Conservation (phyloP, 805 yeast genomes). For the Ogataea trehalophila region DNA sequence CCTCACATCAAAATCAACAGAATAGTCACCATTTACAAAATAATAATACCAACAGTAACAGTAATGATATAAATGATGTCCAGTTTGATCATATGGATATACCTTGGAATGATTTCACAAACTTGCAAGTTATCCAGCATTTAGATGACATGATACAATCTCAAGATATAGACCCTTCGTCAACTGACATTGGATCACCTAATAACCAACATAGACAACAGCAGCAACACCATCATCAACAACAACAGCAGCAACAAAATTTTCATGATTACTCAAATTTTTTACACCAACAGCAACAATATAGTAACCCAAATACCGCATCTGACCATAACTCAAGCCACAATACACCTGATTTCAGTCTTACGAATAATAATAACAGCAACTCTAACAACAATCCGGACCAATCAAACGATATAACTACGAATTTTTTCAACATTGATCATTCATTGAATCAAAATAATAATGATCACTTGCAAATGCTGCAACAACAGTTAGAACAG, state of each 20-base stretch:
- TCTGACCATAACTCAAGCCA: background rate
- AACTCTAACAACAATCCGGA: background rate
- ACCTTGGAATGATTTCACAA: constrained; percentile 22
- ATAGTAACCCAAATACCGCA: background rate
- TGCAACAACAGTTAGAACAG: constrained; percentile 1
- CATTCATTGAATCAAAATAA: constrained; percentile 1
- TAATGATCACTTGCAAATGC: background rate
- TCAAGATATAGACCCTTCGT: background rate
- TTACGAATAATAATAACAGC: background rate
- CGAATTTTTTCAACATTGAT: background rate
- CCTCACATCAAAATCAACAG: too few relatives aligned
- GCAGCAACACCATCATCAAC: constrained; percentile 2
- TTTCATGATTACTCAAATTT: background rate
- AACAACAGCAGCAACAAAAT: background rate
- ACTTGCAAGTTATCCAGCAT: constrained; percentile 19
- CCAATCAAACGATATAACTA: background rate
- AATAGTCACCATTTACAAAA: background rate
- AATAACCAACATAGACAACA: constrained; percentile 3
- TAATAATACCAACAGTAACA: background rate
- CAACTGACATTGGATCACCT: background rate
- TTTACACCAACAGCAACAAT: background rate
- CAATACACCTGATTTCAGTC: background rate
- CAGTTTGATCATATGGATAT: constrained; percentile 21
- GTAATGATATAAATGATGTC: constrained; percentile 3
- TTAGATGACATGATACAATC: constrained; percentile 16